These are phyloP conservation scores for Globisporangium okanoganense DNA, from an alignment of 352 stramenopile species.

Conservation along the genomic window DNA sequence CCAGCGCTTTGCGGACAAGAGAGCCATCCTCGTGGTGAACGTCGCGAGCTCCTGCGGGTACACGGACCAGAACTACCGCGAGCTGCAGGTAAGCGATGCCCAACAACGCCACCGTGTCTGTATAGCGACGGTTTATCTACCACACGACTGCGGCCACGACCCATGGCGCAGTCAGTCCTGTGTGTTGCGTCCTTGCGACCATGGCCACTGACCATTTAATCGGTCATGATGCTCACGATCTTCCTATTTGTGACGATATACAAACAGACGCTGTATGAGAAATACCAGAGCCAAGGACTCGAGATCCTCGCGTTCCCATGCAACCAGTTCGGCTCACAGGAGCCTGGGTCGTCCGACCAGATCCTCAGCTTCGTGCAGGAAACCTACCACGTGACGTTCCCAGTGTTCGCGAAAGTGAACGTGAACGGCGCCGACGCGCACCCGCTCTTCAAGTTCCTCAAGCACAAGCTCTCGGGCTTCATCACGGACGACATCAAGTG, in stretches of 20 bases:
- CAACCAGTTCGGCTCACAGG: constrained; percentile 95
- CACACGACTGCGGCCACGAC: background rate
- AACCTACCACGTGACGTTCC: constrained; percentile 76
- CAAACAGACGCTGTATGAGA: constrained; percentile 59
- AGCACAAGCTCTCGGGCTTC: constrained; percentile 55
- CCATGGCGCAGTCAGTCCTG: background rate
- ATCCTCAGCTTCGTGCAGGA: constrained; percentile 79
- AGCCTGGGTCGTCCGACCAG: constrained; percentile 63
- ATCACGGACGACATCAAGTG: constrained; percentile 81
- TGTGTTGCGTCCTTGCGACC: background rate
- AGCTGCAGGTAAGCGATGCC: constrained; percentile 39
- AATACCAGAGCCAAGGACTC: constrained; percentile 68
- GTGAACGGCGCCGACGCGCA: constrained; percentile 90
- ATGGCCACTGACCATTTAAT: background rate
- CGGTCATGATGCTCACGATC: background rate
- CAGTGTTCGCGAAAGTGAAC: constrained; percentile 89
- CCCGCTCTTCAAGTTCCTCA: constrained; percentile 91
- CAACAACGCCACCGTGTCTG: background rate
- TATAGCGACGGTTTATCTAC: background rate
- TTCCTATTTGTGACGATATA: background rate
- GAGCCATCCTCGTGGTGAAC: constrained; percentile 78
- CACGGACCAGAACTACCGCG: constrained; percentile 79
- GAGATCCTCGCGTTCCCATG: constrained; percentile 93
- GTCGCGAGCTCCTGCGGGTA: constrained; percentile 79
- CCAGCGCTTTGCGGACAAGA: constrained; percentile 41